Evolutionary conservation across 768 basidiomycete species (phyloP).

Genomic region (Lentinula raphanica): DNA sequence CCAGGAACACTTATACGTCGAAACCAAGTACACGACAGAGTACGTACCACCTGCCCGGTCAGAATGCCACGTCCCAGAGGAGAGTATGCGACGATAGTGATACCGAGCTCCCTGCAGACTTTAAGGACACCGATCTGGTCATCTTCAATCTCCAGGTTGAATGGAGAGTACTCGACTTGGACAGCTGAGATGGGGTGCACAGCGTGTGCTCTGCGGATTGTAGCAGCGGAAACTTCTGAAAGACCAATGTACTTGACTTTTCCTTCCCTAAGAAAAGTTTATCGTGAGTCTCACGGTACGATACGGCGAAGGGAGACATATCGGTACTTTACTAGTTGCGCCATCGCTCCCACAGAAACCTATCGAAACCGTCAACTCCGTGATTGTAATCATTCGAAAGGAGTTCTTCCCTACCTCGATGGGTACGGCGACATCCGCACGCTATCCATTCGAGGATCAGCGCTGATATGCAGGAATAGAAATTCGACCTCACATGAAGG

Average conservation of each 20-base stretch:
- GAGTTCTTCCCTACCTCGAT: constrained; percentile 40
- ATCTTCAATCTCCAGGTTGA: constrained; percentile 43
- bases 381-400: background rate
- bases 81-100: constrained; percentile 45
- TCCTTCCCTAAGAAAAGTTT: constrained; percentile 23
- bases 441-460: background rate
- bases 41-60: constrained; percentile 38
- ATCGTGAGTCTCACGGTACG: background rate
- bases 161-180: constrained; percentile 49
- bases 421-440: constrained; percentile 22
- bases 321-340: constrained; percentile 45
- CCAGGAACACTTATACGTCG: too few species aligned
- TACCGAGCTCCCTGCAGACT: constrained; percentile 43
- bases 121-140: constrained; percentile 34
- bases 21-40: too few species aligned
- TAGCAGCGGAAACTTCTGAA: constrained; percentile 42
- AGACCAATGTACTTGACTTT: constrained; percentile 48
- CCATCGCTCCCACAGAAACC: constrained; percentile 44
- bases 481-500: constrained; percentile 28
- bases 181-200: constrained; percentile 46
- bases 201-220: constrained; percentile 45
- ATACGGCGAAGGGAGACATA: background rate
- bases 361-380: constrained; percentile 8
- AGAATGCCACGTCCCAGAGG: constrained; percentile 51
- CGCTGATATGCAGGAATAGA: constrained; percentile 3